Evolutionary conservation across 164 flowering plant species (phyloP).

Genomic region (Protea cynaroides): DNA sequence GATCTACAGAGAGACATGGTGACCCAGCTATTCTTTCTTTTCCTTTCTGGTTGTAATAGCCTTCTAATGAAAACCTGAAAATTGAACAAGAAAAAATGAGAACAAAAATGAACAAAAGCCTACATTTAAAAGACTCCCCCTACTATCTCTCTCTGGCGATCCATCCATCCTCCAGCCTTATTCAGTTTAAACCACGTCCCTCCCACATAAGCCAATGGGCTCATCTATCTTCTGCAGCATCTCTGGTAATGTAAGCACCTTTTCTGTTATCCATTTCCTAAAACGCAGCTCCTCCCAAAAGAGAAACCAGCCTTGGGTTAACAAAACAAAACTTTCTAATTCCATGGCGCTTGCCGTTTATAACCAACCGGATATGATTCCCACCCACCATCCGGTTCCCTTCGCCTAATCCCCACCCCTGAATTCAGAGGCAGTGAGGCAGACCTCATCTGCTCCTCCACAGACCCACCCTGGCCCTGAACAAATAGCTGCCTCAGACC

Average conservation of each 20-base stretch:
- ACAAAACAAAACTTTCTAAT: slow-evolving; percentile 13
- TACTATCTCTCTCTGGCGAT: slow-evolving; percentile 8
- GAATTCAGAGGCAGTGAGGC: slow-evolving; percentile 37
- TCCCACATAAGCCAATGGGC: slow-evolving; percentile 24
- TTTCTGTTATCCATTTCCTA: background rate
- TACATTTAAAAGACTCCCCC: slow-evolving; percentile 10
- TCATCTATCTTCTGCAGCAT: slow-evolving; percentile 13
- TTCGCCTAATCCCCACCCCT: slow-evolving; percentile 49
- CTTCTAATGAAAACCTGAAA: slow-evolving; percentile 15
- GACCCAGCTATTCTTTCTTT: slow-evolving; percentile 25
- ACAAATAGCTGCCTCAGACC: slow-evolving; percentile 28
- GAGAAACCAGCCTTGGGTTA: background rate
- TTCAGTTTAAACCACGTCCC: slow-evolving; percentile 24
- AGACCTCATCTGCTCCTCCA: slow-evolving; percentile 46
- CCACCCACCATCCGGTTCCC: slow-evolving; percentile 80
- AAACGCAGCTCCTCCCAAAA: background rate
- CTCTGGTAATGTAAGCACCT: background rate
- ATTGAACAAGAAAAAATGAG: background rate
- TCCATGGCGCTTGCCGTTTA: slow-evolving; percentile 63
- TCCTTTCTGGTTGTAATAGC: slow-evolving; percentile 27
- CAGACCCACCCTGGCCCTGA: slow-evolving; percentile 33
- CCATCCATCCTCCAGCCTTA: slow-evolving; percentile 39
- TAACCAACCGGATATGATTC: slow-evolving; percentile 34
- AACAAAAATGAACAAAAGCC: slow-evolving; percentile 20
- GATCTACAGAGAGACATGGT: slow-evolving; percentile 27